A percentile compares a stretch with the other conserved stretches of the same genome.
Conservation (phyloP, 2,329 filamentous ascomycete species). For the Nemania sp. region DNA sequence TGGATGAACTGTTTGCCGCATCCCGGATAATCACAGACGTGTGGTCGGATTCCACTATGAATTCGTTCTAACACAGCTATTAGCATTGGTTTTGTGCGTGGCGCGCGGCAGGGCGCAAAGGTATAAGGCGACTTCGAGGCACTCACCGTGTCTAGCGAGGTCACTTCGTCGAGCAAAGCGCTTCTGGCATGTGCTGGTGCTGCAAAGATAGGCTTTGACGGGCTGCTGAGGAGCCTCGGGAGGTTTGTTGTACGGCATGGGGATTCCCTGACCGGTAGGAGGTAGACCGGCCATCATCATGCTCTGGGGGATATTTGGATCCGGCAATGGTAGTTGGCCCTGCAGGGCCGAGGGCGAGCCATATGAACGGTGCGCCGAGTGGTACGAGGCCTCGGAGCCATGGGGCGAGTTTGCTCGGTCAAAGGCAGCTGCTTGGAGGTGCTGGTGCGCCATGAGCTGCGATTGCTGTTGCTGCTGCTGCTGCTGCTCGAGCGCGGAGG, state of each 20-base stretch:
- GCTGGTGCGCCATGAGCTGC: conserved; percentile 45
- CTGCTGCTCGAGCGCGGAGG: conserved; percentile 37
- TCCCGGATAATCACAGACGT: conserved; percentile 87
- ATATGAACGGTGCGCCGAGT: conserved; percentile 65
- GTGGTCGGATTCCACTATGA: conserved; percentile 89
- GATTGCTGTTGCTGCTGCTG: conserved; percentile 36
- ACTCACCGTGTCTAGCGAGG: conserved; percentile 90
- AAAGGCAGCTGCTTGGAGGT: conserved; percentile 53
- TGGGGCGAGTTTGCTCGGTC: conserved; percentile 70
- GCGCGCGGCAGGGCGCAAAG: not conserved
- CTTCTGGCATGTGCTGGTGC: conserved; percentile 87
- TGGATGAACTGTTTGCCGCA: conserved; percentile 99
- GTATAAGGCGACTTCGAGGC: not conserved
- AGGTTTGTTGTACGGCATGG: conserved; percentile 55
- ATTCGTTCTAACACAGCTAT: conserved; percentile 80
- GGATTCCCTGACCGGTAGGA: conserved; percentile 49
- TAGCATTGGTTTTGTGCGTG: not conserved
- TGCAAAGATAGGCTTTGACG: conserved; percentile 84
- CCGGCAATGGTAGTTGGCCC: conserved; percentile 60
- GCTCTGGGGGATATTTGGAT: conserved; percentile 46
- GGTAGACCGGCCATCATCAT: conserved; percentile 60
- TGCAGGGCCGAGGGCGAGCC: conserved; percentile 67
- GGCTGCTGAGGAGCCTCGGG: conserved; percentile 56
- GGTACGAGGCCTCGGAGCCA: conserved; percentile 69
- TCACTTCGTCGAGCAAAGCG: conserved; percentile 94